Conservation (phyloP, 768 basidiomycete genomes). For the Agaricus sinodeliciosus region DNA sequence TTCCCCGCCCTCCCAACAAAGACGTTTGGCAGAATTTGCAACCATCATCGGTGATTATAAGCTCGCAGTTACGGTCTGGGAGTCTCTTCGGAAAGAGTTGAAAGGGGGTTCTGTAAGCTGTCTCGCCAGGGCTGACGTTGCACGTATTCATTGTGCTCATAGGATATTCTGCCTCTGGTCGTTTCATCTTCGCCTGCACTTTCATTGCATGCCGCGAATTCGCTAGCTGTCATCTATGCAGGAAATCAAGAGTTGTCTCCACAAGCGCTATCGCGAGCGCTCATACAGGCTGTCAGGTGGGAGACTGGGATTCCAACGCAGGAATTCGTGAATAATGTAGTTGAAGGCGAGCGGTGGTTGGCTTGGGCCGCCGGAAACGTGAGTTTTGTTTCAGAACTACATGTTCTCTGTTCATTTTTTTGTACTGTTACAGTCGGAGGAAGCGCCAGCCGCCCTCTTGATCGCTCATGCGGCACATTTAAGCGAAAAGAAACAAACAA, state of each 20-base stretch:
- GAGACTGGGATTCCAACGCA: constrained; percentile 51
- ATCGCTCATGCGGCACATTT: constrained; percentile 75
- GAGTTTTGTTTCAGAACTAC: constrained; percentile 23
- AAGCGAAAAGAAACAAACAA: constrained; percentile 48
- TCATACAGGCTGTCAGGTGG: constrained; percentile 72
- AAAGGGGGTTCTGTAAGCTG: constrained; percentile 77
- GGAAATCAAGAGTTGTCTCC: constrained; percentile 45
- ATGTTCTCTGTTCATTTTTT: constrained; percentile 5
- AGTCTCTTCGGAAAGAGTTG: constrained; percentile 76
- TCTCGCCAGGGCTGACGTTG: neutral
- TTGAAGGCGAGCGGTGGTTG: constrained; percentile 82
- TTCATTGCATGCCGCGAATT: constrained; percentile 53
- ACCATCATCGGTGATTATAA: constrained; percentile 90
- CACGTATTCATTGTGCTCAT: neutral
- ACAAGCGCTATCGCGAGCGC: constrained; percentile 59
- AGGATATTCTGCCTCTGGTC: constrained; percentile 82
- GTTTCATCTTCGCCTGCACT: constrained; percentile 60
- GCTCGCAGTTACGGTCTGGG: constrained; percentile 79
- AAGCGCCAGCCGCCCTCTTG: constrained; percentile 72
- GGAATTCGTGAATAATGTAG: constrained; percentile 49
- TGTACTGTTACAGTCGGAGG: constrained; percentile 46
- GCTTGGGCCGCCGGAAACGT: constrained; percentile 83
- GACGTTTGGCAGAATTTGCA: constrained; percentile 93
- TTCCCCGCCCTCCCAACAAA: constrained; percentile 57
- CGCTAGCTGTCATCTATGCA: constrained; percentile 44